Evolutionary conservation across 176 grass and related monocot genomes (phyloP).

Genomic region (Phyllostachys edulis): DNA sequence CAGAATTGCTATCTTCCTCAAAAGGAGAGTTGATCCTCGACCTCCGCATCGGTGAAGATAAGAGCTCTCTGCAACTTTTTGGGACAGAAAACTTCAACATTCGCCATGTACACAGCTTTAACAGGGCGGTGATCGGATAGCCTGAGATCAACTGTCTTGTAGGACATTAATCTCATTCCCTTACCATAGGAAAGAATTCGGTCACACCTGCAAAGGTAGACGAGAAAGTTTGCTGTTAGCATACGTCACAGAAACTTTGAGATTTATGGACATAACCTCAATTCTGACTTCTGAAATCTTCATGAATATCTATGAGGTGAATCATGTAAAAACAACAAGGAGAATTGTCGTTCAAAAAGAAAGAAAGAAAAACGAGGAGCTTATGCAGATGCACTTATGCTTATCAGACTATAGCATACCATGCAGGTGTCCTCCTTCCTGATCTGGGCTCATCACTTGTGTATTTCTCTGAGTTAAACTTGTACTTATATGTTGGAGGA

Average conservation of each 20-base stretch:
- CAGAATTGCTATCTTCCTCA: constrained; percentile 50
- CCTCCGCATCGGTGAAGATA: constrained; percentile 91
- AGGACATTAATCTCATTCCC: constrained; percentile 59
- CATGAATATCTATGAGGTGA: neutral
- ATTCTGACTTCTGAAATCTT: neutral
- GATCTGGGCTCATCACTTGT: constrained; percentile 70
- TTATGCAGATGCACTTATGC: neutral
- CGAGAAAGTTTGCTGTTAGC: neutral
- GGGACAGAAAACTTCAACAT: constrained; percentile 80
- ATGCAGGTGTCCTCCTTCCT: constrained; percentile 85
- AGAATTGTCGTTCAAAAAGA: neutral
- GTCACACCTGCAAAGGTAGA: constrained; percentile 65
- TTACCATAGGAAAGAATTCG: constrained; percentile 83
- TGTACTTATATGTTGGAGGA: constrained; percentile 90
- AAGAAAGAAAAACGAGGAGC: neutral
- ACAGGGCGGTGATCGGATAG: constrained; percentile 92
- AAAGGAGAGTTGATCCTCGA: constrained; percentile 60
- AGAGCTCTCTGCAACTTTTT: constrained; percentile 91
- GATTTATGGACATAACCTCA: neutral
- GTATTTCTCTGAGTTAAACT: constrained; percentile 82
- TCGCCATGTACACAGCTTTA: constrained; percentile 62
- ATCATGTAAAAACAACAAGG: neutral
- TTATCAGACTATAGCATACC: constrained; percentile 44
- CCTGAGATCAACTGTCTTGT: constrained; percentile 55
- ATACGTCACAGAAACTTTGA: neutral